Base-by-base conservation (phyloP, 768 basidiomycete genomes). In the Cantharellus anzutake region DNA sequence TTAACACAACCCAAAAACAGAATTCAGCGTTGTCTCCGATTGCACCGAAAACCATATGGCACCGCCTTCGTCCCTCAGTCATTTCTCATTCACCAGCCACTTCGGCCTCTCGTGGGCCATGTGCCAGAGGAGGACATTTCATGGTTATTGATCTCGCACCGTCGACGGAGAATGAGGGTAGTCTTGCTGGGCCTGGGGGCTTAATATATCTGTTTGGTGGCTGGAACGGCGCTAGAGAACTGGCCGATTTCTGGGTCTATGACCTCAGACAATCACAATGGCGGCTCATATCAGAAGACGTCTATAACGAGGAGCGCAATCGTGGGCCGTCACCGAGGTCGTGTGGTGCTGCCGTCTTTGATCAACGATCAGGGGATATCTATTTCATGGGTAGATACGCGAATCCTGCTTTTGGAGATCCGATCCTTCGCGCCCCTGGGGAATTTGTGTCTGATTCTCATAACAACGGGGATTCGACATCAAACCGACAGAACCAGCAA, bases 341-440 rank as follows among this genome's bases (percentile, higher is more conserved):
- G 4, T 88, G 86, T 65, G 87, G 88, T 66, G 86, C 84, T 71
- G 86, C 87, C 82, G 80, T 78, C 16, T 87, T 85, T 65, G 84
- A 88, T 64, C 71, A 73, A n/a, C 78, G 75, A 68, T 81, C 80
- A 0, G 83, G 82, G 2, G 74, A 73, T 60, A 81, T 89, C 20
- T 89, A 85, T 67, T 66, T 88, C 0, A 69, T 88, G n/a, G 86
- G 86, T 11, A 72, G 82, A 64, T 61, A 55, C 41, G 39, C 29
- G 44, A 48, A 42, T 41, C 41, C 5, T 29, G 20, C 20, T 29
- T 29, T 40, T 62, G 60, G 5, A 42, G 59, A 60, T 20, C 51
- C 14, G 59, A 56, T 11, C 65, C 67, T 5, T 68, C 69, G 40
- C 64, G 42, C 51, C 20, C 38, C 20, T 61, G 20, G 60, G 73